Percentiles rank a stretch among this genome's conserved stretches.
Evolutionary conservation across 164 flowering plant genomes (phyloP).

Genomic region (Magnolia kwangsiensis): DNA sequence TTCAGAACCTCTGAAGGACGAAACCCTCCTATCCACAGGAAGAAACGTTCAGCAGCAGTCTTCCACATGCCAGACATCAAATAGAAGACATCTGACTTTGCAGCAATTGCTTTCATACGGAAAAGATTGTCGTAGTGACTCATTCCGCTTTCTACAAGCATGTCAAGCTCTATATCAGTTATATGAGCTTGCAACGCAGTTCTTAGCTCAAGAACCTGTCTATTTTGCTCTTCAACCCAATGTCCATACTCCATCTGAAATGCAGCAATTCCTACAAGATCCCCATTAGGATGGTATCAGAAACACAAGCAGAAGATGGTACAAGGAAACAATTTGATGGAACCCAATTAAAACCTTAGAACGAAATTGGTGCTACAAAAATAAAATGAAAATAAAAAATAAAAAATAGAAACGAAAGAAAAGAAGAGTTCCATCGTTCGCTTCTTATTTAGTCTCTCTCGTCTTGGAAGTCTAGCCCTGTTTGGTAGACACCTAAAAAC

Average conservation of each 20-base stretch:
- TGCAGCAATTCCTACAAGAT: constrained; percentile 55
- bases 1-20: constrained; percentile 92
- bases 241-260: constrained; percentile 81
- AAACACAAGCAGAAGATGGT: background rate
- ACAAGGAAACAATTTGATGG: background rate
- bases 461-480: no score
- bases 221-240: constrained; percentile 82
- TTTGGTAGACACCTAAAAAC: no score
- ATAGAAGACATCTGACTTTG: constrained; percentile 82
- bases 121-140: constrained; percentile 74
- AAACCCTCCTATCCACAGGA: constrained; percentile 95
- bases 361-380: no score
- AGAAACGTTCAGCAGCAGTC: constrained; percentile 80
- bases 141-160: constrained; percentile 63
- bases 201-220: constrained; percentile 51
- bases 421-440: no score
- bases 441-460: no score
- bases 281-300: constrained; percentile 2
- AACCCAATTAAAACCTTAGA: background rate
- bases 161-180: constrained; percentile 37
- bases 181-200: constrained; percentile 56
- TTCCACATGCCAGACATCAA: constrained; percentile 92
- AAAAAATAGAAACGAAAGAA: no score
- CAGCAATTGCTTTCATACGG: constrained; percentile 67
- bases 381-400: no score